Evolutionary conservation across 768 basidiomycete species (phyloP).

Genomic region (Hygrocybe coccinea): DNA sequence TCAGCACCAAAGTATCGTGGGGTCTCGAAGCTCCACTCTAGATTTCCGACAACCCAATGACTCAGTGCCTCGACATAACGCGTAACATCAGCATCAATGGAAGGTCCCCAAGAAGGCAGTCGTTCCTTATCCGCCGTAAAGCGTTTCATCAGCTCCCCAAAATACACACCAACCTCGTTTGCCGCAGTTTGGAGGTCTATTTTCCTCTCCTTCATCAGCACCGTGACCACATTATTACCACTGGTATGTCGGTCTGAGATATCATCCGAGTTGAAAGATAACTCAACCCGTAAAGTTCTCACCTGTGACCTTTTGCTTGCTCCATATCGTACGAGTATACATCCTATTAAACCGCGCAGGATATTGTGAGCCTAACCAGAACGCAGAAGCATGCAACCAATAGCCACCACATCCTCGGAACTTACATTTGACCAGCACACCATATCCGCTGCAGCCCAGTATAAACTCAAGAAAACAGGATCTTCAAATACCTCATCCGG

Average conservation of each 20-base stretch:
- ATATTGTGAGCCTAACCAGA: not conserved
- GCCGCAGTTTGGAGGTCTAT: constrained; percentile 55
- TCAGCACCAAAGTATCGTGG: constrained; percentile 61
- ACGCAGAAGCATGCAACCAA: not conserved
- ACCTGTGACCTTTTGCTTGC: constrained; percentile 53
- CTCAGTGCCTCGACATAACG: constrained; percentile 53
- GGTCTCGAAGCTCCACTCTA: constrained; percentile 68
- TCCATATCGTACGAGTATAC: constrained; percentile 51
- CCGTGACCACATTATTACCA: constrained; percentile 66
- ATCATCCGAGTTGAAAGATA: not conserved
- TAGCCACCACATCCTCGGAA: not conserved
- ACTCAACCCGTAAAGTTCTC: not conserved
- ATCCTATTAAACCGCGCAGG: not conserved
- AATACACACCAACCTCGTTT: constrained; percentile 52
- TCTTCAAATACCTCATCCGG: constrained; percentile 59
- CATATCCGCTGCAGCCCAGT: constrained; percentile 58
- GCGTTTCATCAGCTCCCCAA: constrained; percentile 44
- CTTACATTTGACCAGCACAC: constrained; percentile 69
- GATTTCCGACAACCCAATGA: constrained; percentile 59
- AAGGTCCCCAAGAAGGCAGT: constrained; percentile 46
- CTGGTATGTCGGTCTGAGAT: not conserved
- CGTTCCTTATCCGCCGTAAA: constrained; percentile 44
- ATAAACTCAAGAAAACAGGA: constrained; percentile 47
- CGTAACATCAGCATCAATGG: constrained; percentile 47
- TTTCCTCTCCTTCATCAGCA: constrained; percentile 54